Evolutionary conservation across 352 stramenopile species (phyloP).

Genomic region (Phytophthora pistaciae): DNA sequence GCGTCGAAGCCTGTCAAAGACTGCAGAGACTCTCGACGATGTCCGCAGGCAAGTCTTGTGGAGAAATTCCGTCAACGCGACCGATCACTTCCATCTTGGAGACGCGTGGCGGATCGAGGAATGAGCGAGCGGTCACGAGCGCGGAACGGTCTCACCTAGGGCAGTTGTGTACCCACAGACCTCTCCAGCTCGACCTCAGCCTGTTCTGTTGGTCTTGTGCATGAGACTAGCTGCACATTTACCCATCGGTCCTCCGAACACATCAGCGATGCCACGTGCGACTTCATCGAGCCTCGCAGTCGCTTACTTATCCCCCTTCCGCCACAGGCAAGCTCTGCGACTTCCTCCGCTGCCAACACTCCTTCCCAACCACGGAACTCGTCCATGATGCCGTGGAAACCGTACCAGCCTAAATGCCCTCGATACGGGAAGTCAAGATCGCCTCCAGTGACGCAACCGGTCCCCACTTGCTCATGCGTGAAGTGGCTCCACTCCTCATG

Average conservation of each 20-base stretch:
- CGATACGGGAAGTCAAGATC: neutral
- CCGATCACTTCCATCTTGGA: neutral
- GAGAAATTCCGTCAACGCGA: neutral
- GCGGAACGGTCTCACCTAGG: neutral
- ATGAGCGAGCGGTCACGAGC: neutral
- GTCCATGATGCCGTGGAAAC: slow-evolving; percentile 45
- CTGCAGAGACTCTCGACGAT: slow-evolving; percentile 18
- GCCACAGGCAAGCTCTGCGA: slow-evolving; percentile 13
- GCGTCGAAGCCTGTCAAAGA: slow-evolving; percentile 40
- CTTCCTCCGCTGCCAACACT: neutral
- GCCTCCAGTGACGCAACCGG: slow-evolving; percentile 34
- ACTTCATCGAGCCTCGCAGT: slow-evolving; percentile 10
- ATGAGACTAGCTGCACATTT: slow-evolving; percentile 6
- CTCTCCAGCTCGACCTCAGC: neutral
- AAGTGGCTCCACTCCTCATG: slow-evolving; percentile 25
- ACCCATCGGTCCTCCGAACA: neutral
- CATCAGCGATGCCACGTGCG: neutral
- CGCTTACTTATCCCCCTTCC: neutral
- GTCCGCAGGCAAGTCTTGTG: slow-evolving; percentile 16
- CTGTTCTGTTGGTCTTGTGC: slow-evolving; percentile 8
- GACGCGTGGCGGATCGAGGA: neutral
- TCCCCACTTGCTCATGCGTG: slow-evolving; percentile 42
- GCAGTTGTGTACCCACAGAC: neutral
- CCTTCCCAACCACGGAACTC: slow-evolving; percentile 41
- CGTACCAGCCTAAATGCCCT: slow-evolving; percentile 35